phyloP scores from a whole-genome alignment of 1,139 yeast genomes.

The Saccharomycopsis crataegensis region DNA sequence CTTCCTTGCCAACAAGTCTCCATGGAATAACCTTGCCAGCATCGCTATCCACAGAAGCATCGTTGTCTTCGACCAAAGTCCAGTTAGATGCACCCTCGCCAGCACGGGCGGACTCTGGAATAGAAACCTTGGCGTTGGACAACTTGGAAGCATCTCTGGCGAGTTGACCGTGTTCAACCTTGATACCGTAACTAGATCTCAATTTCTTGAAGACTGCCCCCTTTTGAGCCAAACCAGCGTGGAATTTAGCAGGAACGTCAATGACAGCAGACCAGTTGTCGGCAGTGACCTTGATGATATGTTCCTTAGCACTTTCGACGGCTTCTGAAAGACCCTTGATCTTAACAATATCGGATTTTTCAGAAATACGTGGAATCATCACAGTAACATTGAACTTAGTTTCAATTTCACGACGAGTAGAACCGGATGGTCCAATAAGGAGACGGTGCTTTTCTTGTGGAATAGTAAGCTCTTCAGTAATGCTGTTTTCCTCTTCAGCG shows the following conservation, averaged over 20 bases:
- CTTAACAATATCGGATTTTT: constrained; percentile 38
- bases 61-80: constrained; percentile 35
- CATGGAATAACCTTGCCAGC: constrained; percentile 47
- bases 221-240: constrained; percentile 57
- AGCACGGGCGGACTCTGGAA: constrained; percentile 47
- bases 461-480: constrained; percentile 50
- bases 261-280: constrained; percentile 37
- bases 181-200: constrained; percentile 47
- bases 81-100: constrained; percentile 38
- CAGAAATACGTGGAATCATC: constrained; percentile 59
- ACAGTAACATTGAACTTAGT: constrained; percentile 57
- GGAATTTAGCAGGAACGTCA: constrained; percentile 51
- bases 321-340: constrained; percentile 56
- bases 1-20: constrained; percentile 48
- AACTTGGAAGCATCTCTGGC: constrained; percentile 45
- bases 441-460: constrained; percentile 71
- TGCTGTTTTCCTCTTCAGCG: constrained; percentile 54
- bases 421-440: constrained; percentile 78
- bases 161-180: constrained; percentile 52
- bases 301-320: constrained; percentile 48
- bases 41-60: constrained; percentile 20
- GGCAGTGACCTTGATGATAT: constrained; percentile 43
- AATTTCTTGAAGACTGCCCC: constrained; percentile 59
- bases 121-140: constrained; percentile 32
- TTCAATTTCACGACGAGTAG: constrained; percentile 67